Base-by-base conservation (phyloP, 78 protist genomes). In the Creolimax fragrantissima region DNA sequence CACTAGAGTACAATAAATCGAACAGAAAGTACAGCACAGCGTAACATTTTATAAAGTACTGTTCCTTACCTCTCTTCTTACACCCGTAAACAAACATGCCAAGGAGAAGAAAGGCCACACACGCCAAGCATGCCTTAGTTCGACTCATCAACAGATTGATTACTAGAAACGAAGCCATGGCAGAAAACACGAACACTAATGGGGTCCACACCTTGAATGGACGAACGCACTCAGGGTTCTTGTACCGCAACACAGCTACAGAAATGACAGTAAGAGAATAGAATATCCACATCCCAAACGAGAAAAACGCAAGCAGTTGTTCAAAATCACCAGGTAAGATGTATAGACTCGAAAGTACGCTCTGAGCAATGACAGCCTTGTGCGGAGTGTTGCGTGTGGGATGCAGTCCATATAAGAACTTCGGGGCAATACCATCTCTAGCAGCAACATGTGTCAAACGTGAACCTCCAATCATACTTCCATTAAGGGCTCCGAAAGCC, bases 401-500 rank as follows among this genome's bases (percentile, higher is more conserved):
- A 35, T 36, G 91, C 32, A 45, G 47, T 4, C 88, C 43, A 84
- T 36, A 24, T 32, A 35, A 35, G 43, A 24, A 84, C 36, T 32
- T 36, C 5, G 88, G 88, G 41, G 35, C 32, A 7, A 35, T 24
- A 37, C 88, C 88, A 37, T 24, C 88, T 35, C 88, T 24, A 37
- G 43, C 35, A 5, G 84, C 7, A 74, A 39, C 6, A 83, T 35
- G 41, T 37, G 42, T 36, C 44, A 91, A 24, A 32, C 91, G 3
- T 24, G 93, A 6, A 24, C 47, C 6, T 84, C 67, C 90, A 43
- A 91, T 81, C 42, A 91, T 24, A 37, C 45, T 37, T 3, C 93
- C 93, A 11, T 92, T 92, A 41, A 43, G 2, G 3, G 93, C 93
- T 35, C 93, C 93, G 47, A 92, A 43, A 4, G 93, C 89, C 5